A percentile compares a stretch with the other conserved stretches of the same genome.
These are phyloP conservation scores for Brassica juncea DNA, from an alignment of 345 rosid species.

Conservation along the genomic window DNA sequence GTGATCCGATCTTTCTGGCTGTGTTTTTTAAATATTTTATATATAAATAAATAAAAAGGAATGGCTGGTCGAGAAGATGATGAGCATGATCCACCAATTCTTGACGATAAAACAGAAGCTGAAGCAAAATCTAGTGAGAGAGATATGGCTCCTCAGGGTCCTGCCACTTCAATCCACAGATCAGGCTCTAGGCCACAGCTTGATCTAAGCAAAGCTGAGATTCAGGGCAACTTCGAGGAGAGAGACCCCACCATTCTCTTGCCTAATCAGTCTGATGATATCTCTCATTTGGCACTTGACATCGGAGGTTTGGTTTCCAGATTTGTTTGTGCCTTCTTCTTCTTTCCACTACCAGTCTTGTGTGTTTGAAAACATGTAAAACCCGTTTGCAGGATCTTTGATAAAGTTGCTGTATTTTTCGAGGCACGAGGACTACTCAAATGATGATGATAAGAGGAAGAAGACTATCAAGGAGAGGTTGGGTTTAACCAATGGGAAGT, in stretches of 20 bases:
- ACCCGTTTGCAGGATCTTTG: slow-evolving; percentile 69
- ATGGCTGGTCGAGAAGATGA: slow-evolving; percentile 36
- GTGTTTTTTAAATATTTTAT: background rate
- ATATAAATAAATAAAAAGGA: background rate
- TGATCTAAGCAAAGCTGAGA: slow-evolving; percentile 96
- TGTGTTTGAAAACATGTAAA: background rate
- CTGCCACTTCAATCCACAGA: slow-evolving; percentile 71
- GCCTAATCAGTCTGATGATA: slow-evolving; percentile 98
- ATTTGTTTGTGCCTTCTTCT: background rate
- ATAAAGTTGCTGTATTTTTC: slow-evolving; percentile 96
- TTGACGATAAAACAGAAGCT: slow-evolving; percentile 40
- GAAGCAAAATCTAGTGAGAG: slow-evolving; percentile 49
- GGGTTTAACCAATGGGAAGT: slow-evolving; percentile 69
- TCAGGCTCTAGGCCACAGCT: slow-evolving; percentile 95
- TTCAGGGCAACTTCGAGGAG: slow-evolving; percentile 90
- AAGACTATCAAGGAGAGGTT: slow-evolving; percentile 72
- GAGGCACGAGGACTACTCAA: slow-evolving; percentile 78
- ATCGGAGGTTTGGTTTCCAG: slow-evolving; percentile 68
- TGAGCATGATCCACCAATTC: slow-evolving; percentile 47
- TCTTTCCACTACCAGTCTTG: background rate
- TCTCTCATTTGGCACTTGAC: slow-evolving; percentile 93
- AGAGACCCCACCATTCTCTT: slow-evolving; percentile 88
- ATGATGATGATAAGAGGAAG: slow-evolving; percentile 70
- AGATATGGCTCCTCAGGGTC: slow-evolving; percentile 61
- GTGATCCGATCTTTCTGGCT: slow-evolving; percentile 41